Conservation (phyloP, 2,329 filamentous ascomycete genomes). For the Stagonosporopsis rhizophila region DNA sequence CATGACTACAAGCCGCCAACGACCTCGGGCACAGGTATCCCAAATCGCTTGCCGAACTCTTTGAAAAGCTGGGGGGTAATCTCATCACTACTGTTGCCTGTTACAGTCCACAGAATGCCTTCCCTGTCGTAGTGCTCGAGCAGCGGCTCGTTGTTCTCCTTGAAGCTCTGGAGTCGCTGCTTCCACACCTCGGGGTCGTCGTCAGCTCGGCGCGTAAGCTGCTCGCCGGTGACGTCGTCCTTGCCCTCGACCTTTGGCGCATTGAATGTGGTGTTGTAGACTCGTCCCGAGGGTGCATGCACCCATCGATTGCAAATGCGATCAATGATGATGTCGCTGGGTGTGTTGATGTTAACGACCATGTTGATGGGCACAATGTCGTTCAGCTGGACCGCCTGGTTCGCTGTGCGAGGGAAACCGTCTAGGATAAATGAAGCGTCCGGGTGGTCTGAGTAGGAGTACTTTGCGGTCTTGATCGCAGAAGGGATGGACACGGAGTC, state of each 20-base stretch:
- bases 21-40: slow-evolving; percentile 21
- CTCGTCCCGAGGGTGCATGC: slow-evolving; percentile 85
- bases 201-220: slow-evolving; percentile 80
- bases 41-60: slow-evolving; percentile 83
- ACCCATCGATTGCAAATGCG: slow-evolving; percentile 94
- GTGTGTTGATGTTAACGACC: slow-evolving; percentile 85
- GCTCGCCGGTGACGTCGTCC: slow-evolving; percentile 92
- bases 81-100: slow-evolving; percentile 90
- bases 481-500: slow-evolving; percentile 54
- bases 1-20: slow-evolving; percentile 13
- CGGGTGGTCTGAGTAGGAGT: slow-evolving; percentile 68
- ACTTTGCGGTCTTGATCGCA: slow-evolving; percentile 45
- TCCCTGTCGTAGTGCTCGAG: slow-evolving; percentile 87
- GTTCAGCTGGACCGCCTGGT: slow-evolving; percentile 80
- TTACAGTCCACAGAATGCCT: slow-evolving; percentile 84
- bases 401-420: slow-evolving; percentile 88
- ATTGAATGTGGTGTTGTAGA: slow-evolving; percentile 96
- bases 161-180: slow-evolving; percentile 79
- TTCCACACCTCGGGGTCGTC: slow-evolving; percentile 89
- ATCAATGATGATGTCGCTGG: slow-evolving; percentile 83
- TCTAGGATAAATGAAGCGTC: slow-evolving; percentile 92
- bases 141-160: slow-evolving; percentile 83
- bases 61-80: slow-evolving; percentile 88
- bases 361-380: slow-evolving; percentile 91
- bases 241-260: slow-evolving; percentile 78